A percentile compares a stretch with the other conserved stretches of the same genome.
These are phyloP conservation scores for Corylus heterophylla DNA, from an alignment of 306 rosid genomes.

Conservation along the genomic window DNA sequence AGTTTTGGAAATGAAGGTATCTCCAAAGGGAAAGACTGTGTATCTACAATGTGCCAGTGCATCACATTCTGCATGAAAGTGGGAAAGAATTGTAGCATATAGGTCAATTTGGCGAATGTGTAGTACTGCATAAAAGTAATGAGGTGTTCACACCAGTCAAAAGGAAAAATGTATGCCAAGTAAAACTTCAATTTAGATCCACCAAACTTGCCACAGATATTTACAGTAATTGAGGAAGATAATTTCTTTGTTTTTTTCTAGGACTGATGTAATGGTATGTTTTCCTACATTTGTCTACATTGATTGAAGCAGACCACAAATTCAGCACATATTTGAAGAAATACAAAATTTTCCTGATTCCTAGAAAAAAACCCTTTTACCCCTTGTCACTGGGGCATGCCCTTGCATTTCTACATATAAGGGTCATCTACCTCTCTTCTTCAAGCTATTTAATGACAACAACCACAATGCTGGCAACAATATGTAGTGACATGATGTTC, in stretches of 20 bases:
- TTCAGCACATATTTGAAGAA: neutral
- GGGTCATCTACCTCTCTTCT: neutral
- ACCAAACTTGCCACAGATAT: neutral
- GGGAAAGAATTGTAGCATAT: neutral
- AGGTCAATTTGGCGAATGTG: neutral
- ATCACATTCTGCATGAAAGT: constrained; percentile 39
- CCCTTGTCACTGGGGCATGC: neutral
- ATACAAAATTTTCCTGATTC: neutral
- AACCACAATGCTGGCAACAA: neutral
- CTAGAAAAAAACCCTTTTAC: neutral
- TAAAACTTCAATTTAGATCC: neutral
- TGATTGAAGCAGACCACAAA: neutral
- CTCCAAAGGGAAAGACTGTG: constrained; percentile 49
- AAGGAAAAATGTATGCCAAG: neutral
- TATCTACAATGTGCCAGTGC: constrained; percentile 54
- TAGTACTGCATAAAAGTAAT: neutral
- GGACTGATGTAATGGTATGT: neutral
- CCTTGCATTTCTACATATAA: neutral
- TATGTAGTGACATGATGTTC: neutral
- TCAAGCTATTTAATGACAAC: neutral
- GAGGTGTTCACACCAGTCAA: neutral
- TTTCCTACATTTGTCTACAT: neutral
- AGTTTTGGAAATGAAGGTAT: constrained; percentile 49
- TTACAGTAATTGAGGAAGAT: neutral
- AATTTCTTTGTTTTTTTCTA: neutral